A percentile compares a stretch with the other conserved stretches of the same genome.
Conservation (phyloP, 139 green algal species). For the Volvox africanus region DNA sequence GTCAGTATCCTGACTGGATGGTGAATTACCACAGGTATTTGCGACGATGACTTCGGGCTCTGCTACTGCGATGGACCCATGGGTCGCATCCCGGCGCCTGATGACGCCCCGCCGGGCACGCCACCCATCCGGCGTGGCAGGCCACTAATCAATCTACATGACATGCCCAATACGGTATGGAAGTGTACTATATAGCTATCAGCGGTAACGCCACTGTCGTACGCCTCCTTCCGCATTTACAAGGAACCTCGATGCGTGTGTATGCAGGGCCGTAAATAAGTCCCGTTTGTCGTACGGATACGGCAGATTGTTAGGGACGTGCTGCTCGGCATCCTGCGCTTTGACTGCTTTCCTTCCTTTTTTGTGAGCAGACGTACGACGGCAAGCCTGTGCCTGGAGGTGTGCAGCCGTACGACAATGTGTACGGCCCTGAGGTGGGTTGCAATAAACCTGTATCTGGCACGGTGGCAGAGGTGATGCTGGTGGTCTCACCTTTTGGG, state of each 20-base stretch:
- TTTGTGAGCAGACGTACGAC: constrained; percentile 5
- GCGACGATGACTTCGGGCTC: constrained; percentile 61
- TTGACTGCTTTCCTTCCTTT: too few relatives aligned
- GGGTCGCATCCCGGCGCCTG: constrained; percentile 53
- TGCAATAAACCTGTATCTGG: too few relatives aligned
- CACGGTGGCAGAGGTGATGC: too few relatives aligned
- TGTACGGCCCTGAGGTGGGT: constrained; percentile 31
- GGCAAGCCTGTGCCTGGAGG: neutral
- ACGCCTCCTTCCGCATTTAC: too few relatives aligned
- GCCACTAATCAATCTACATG: constrained; percentile 27
- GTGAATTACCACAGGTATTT: constrained; percentile 54
- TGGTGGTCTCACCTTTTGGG: neutral
- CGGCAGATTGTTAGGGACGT: too few relatives aligned
- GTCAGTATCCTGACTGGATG: too few relatives aligned
- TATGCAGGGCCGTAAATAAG: too few relatives aligned
- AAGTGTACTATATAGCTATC: neutral
- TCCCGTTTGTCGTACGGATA: too few relatives aligned
- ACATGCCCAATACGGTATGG: constrained; percentile 8
- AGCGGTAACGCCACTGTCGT: too few relatives aligned
- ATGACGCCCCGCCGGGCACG: constrained; percentile 47
- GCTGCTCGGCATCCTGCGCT: too few relatives aligned
- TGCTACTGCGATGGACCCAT: constrained; percentile 68
- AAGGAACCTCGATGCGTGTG: too few relatives aligned
- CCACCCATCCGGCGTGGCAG: constrained; percentile 51
- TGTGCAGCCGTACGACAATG: constrained; percentile 20